Conservation (phyloP, 495 filamentous ascomycete genomes). For the Aspergillus nanangensis region DNA sequence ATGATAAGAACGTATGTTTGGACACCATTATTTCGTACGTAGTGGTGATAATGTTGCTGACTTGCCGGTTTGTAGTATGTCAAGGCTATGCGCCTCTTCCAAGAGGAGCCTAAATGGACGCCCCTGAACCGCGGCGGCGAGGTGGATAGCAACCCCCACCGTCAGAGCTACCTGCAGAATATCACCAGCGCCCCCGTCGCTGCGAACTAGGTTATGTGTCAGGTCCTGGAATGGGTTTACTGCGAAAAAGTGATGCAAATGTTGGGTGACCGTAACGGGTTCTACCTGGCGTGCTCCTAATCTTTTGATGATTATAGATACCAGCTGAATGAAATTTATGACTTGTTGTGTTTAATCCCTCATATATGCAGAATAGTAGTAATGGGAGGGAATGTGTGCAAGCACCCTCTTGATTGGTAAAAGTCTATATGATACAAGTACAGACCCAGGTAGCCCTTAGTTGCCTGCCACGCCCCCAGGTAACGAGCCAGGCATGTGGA, state of each 20-base stretch:
- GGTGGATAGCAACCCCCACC: constrained; percentile 71
- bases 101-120: constrained; percentile 99
- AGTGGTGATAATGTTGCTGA: not conserved
- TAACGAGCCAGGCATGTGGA: constrained; percentile 26
- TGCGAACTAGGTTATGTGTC: constrained; percentile 18
- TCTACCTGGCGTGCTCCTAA: not conserved
- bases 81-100: constrained; percentile 94
- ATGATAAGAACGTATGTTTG: constrained; percentile 75
- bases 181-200: constrained; percentile 21
- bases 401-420: too few species aligned
- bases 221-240: too few species aligned
- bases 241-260: not conserved
- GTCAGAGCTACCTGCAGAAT: constrained; percentile 66
- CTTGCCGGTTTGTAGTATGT: constrained; percentile 62
- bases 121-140: constrained; percentile 79
- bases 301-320: constrained; percentile 8
- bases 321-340: constrained; percentile 12
- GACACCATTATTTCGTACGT: constrained; percentile 1
- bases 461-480: not conserved
- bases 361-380: not conserved
- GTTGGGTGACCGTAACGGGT: not conserved
- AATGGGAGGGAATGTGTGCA: too few species aligned
- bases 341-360: constrained; percentile 2
- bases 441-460: not conserved
- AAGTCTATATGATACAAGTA: not conserved